phyloP scores from a whole-genome alignment of 2,329 filamentous ascomycete species.

The Claviceps sp. region DNA sequence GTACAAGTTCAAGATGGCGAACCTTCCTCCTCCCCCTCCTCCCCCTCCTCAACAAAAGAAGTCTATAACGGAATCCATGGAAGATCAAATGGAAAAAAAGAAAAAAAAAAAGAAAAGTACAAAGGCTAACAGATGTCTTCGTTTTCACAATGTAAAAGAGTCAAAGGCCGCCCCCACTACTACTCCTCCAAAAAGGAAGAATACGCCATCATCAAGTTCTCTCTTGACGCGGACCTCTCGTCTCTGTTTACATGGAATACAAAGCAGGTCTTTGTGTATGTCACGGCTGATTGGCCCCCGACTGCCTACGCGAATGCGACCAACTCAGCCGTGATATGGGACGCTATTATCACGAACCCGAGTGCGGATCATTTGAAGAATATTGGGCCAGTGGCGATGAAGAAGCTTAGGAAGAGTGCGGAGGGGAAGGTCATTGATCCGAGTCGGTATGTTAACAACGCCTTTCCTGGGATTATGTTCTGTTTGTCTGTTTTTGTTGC shows the following conservation, averaged over 20 bases:
- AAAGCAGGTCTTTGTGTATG: constrained; percentile 93
- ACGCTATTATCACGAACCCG: constrained; percentile 74
- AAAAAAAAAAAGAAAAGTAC: neutral
- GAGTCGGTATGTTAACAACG: constrained; percentile 28
- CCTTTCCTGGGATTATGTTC: no score
- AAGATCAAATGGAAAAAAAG: neutral
- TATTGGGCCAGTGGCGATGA: constrained; percentile 44
- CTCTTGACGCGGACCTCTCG: constrained; percentile 79
- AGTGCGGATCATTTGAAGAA: constrained; percentile 50
- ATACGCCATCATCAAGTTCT: constrained; percentile 89
- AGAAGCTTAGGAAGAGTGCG: constrained; percentile 47
- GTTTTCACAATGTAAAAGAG: constrained; percentile 33
- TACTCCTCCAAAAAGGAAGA: constrained; percentile 88
- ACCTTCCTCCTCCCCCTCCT: no score
- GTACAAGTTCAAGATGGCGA: no score
- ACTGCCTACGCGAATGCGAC: constrained; percentile 23
- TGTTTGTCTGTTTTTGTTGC: no score
- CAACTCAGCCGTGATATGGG: constrained; percentile 86
- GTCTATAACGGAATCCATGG: no score
- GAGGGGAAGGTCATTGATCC: constrained; percentile 48
- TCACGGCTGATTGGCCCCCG: constrained; percentile 62
- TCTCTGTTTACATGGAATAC: constrained; percentile 99
- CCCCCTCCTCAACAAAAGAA: no score
- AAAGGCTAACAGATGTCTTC: neutral
- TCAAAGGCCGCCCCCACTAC: constrained; percentile 89